Conservation (phyloP, 108 stramenopile genomes). For the Cylindrotheca fusiformis region DNA sequence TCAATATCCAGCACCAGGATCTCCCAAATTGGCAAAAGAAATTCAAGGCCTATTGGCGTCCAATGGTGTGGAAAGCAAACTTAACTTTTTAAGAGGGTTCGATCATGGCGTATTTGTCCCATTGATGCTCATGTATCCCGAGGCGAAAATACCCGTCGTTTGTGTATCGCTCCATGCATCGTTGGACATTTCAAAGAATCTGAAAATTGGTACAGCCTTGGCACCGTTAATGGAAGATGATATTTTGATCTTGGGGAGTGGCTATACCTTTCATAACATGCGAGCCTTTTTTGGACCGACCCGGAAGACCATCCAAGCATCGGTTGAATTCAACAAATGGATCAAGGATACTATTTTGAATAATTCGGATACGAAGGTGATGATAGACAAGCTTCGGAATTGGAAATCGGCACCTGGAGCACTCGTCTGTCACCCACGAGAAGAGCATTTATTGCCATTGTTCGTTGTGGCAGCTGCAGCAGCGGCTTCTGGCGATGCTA, state of each 20-base stretch:
- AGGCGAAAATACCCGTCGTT: slow-evolving; percentile 80
- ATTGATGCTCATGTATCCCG: slow-evolving; percentile 71
- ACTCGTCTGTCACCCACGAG: slow-evolving; percentile 40
- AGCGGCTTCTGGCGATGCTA: neutral
- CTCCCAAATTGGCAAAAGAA: slow-evolving; percentile 45
- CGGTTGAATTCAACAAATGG: slow-evolving; percentile 39
- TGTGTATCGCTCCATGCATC: slow-evolving; percentile 51
- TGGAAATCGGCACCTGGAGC: slow-evolving; percentile 46
- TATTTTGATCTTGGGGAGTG: slow-evolving; percentile 73
- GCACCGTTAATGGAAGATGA: slow-evolving; percentile 54
- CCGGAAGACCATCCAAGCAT: slow-evolving; percentile 9
- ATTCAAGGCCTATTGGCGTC: slow-evolving; percentile 33
- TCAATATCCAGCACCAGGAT: slow-evolving; percentile 60
- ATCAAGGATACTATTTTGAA: slow-evolving; percentile 29
- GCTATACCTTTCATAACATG: slow-evolving; percentile 74
- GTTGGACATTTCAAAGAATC: slow-evolving; percentile 39
- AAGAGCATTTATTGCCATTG: slow-evolving; percentile 58
- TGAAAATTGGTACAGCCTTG: slow-evolving; percentile 66
- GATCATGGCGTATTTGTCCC: slow-evolving; percentile 93
- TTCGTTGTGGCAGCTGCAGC: slow-evolving; percentile 40
- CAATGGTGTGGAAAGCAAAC: slow-evolving; percentile 28
- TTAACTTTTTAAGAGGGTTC: slow-evolving; percentile 53
- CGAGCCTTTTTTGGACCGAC: slow-evolving; percentile 27
- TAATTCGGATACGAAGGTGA: neutral
- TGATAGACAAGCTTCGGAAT: slow-evolving; percentile 13